Evolutionary conservation across 768 basidiomycete species (phyloP), one percentile per base, ranked within the genome.

Genomic region (Phallus indusiatus): DNA sequence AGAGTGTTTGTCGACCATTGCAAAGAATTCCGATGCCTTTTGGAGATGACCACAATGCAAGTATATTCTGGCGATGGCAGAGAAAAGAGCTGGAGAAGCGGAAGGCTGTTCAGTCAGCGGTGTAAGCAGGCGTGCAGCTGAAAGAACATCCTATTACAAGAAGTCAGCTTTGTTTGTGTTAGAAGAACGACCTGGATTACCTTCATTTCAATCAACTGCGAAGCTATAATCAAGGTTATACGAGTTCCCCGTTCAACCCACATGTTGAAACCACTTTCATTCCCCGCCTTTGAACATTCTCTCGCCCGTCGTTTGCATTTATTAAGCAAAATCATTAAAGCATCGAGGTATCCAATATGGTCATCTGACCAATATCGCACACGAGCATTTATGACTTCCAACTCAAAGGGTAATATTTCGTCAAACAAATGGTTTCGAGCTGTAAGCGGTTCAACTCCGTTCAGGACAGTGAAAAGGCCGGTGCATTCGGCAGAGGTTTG

Each of bases 191-290:
- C 18, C 37, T 10, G 1, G 59, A 73, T 20, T 50, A 86, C 89
- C 76, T 88, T 89, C 84, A 90, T 89, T 71, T 93, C 90, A 55
- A 89, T 74, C 66, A 92, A 71, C 70, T 92, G 88, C 36, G 86
- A 86, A 1, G 89, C 88, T 51, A 90, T 78, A 61, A 91, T 90
- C 56, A 93, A 68, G 56, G 78, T 82, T n/a, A 92, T 73, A 53
- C 90, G 75, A 16, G 85, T 80, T 3, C 84, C 83, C 58, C 90
- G 81, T 69, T 93, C 90, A 61, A 83, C 83, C 90, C 90, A 93
- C 88, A 91, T 90, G 54, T 77, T 75, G 17, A 51, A 24, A 47
- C 47, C 60, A 53, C 67, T 67, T 34, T 64, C 62, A 47, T 56
- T 52, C 37, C 63, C 61, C 54, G 64, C 62, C 57, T 71, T 70